These are phyloP conservation scores for Dendrostoma leiphaemia DNA, from an alignment of 2,329 filamentous ascomycete genomes.

Conservation along the genomic window DNA sequence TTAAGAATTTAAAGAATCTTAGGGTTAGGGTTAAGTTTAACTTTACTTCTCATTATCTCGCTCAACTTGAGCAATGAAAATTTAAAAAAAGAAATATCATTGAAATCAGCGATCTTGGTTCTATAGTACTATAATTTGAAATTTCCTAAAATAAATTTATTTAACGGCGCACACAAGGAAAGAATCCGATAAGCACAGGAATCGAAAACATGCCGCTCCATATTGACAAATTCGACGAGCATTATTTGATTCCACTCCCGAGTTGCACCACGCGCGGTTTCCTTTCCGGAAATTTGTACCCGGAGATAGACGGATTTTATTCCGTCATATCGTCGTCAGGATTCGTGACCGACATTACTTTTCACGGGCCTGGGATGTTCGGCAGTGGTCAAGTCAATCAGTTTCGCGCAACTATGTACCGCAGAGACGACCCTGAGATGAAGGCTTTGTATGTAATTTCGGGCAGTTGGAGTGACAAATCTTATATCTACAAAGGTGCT, in stretches of 20 bases:
- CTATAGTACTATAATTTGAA: too few species aligned
- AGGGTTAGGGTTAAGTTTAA: too few species aligned
- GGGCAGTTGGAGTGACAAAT: not conserved
- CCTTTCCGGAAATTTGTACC: not conserved
- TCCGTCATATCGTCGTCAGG: not conserved
- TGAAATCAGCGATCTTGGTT: too few species aligned
- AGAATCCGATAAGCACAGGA: too few species aligned
- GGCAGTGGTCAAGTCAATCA: not conserved
- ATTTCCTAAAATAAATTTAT: too few species aligned
- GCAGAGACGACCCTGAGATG: not conserved
- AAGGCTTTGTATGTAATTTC: not conserved
- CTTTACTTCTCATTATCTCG: too few species aligned
- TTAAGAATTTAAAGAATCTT: too few species aligned
- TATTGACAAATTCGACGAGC: not conserved
- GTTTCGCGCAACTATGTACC: not conserved
- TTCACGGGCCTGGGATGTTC: not conserved
- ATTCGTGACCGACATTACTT: not conserved
- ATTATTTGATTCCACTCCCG: not conserved
- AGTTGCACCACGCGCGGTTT: not conserved
- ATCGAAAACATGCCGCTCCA: too few species aligned
- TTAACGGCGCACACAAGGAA: too few species aligned
- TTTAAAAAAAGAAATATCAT: too few species aligned
- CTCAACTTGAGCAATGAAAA: too few species aligned
- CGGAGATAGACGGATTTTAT: not conserved
- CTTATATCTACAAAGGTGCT: not conserved